Evolutionary conservation across 2,329 filamentous ascomycete genomes (phyloP), one percentile per base, ranked within the genome.

Genomic region (Waltergamsia citrina): DNA sequence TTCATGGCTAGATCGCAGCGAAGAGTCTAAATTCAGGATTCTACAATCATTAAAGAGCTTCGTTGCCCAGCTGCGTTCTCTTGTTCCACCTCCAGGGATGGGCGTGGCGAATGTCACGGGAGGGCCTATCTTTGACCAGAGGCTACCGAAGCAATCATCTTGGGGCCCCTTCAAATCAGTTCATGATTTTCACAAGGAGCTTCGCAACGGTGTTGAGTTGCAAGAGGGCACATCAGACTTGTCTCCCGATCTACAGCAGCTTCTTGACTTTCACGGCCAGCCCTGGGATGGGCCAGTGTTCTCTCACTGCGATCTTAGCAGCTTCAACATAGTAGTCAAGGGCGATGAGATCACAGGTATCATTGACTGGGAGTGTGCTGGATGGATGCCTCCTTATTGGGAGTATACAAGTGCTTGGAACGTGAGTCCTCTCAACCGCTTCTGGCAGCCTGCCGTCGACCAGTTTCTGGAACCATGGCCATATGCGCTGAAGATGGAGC

Each of bases 301-400:
- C 38, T 65, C 63, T 3, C 65, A 70, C 41, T 55, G 53, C 8
- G 63, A 69, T 40, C 46, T 71, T 4, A 62, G 54, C 37, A 53
- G 50, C 12, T 41, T 51, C 6, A 69, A 70, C 38, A 60, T 71
- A 19, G 38, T 70, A 9, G 49, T 56, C 16, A 41, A 42, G 3
- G 57, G 50, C 4, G 57, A 65, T 37, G 41, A 55, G 1, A 46
- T 74, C 18, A 54, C 60, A 24, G 65, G 63, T 2, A 65, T 73
- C 10, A 36, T 57, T 4, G 51, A 57, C 39, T 59, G 55, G 56
- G 50, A 60, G 35, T 42, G 44, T 2, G 39, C 50, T 4, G 53
- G 51, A 4, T 59, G 49, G 51, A 49, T 51, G 23, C 53, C 53
- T 0, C 25, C 39, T 16, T 57, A 59, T 37, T 59, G 53, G 53